Conservation (phyloP, 352 stramenopile species). For the Phytophthora citricola region DNA sequence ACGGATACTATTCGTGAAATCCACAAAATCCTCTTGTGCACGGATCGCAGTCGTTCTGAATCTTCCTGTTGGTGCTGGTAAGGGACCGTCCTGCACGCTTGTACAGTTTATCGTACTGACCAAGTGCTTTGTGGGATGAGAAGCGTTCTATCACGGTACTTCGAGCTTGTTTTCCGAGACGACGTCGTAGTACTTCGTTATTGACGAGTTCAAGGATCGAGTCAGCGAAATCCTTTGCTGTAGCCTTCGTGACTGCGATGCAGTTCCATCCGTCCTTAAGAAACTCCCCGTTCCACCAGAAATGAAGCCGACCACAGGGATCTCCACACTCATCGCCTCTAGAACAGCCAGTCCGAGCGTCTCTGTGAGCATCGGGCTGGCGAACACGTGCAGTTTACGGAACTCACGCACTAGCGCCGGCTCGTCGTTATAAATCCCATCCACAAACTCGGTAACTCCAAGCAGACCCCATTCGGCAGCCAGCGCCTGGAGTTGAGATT, state of each 20-base stretch:
- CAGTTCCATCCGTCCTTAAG: slow-evolving; percentile 55
- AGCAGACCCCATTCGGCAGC: slow-evolving; percentile 42
- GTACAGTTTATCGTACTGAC: slow-evolving; percentile 52
- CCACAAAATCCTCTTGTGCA: neutral
- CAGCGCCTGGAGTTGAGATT: slow-evolving; percentile 31
- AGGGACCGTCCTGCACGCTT: slow-evolving; percentile 30
- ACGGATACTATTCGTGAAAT: too few species aligned
- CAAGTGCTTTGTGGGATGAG: slow-evolving; percentile 22
- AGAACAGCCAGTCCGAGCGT: slow-evolving; percentile 61
- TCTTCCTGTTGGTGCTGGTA: neutral
- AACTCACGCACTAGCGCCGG: slow-evolving; percentile 34
- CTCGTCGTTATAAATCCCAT: slow-evolving; percentile 60
- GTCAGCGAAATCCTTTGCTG: slow-evolving; percentile 30
- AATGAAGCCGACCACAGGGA: slow-evolving; percentile 62
- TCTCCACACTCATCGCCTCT: slow-evolving; percentile 63
- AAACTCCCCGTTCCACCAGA: slow-evolving; percentile 53
- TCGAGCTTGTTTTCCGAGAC: slow-evolving; percentile 44
- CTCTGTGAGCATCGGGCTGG: slow-evolving; percentile 52
- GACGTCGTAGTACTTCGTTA: slow-evolving; percentile 20
- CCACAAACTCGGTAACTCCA: slow-evolving; percentile 43
- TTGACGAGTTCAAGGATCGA: slow-evolving; percentile 42
- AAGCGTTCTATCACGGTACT: slow-evolving; percentile 49
- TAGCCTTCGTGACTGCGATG: slow-evolving; percentile 42
- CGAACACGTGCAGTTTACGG: slow-evolving; percentile 48
- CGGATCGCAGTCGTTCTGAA: neutral